These are phyloP conservation scores for Solanum medicagineum DNA, from an alignment of 257 asterid genomes.

Conservation along the genomic window DNA sequence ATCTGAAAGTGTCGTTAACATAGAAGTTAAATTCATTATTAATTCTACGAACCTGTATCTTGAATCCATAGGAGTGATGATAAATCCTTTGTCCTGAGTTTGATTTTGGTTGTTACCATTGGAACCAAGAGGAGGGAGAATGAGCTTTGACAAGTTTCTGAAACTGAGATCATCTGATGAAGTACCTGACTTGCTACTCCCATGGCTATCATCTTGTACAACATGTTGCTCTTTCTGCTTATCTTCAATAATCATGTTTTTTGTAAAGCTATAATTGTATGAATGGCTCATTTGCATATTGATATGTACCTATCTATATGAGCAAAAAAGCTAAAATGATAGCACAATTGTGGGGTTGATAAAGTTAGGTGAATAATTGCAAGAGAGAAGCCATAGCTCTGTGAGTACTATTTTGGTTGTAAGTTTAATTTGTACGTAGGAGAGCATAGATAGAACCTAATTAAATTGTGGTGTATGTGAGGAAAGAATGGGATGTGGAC, in stretches of 20 bases:
- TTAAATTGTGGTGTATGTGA: not conserved
- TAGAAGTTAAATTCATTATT: not conserved
- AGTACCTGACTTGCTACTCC: not conserved
- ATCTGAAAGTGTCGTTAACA: not conserved
- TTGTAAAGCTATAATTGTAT: not conserved
- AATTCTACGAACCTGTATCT: constrained; percentile 40
- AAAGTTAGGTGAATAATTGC: not conserved
- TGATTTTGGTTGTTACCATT: constrained; percentile 10
- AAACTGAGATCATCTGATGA: constrained; percentile 34
- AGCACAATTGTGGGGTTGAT: not conserved
- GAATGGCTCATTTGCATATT: not conserved
- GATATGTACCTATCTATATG: not conserved
- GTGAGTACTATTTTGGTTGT: not conserved
- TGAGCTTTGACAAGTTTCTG: constrained; percentile 54
- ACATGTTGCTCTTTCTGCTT: not conserved
- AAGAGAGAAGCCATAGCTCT: not conserved
- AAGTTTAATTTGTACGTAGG: not conserved
- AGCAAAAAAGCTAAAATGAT: not conserved
- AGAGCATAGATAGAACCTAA: not conserved
- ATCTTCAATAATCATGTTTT: not conserved
- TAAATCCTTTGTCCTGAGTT: constrained; percentile 8
- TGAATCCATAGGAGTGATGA: constrained; percentile 66
- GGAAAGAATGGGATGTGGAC: not conserved
- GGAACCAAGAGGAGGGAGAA: constrained; percentile 77
- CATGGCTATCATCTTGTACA: not conserved